Evolutionary conservation across 2,329 filamentous ascomycete genomes (phyloP), one percentile per base, ranked within the genome.

Genomic region (Fusarium guadeloupense): DNA sequence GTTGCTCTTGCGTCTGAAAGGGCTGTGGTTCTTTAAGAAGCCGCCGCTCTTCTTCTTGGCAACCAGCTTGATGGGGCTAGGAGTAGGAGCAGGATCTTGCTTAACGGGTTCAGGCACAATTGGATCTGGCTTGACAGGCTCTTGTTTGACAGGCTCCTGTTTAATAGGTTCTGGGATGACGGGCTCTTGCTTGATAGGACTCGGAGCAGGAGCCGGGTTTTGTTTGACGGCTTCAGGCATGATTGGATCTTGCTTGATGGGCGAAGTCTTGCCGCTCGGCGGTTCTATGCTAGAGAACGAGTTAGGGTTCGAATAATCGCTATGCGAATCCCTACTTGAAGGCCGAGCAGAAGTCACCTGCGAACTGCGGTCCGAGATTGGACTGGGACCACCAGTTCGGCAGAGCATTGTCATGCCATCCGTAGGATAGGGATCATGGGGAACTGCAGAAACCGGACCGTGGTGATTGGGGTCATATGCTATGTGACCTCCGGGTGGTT

Each of bases 331-430:
- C 64, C 91, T 87, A 74, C 92, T 97, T 13, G 89, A 89, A 40
- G 93, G 92, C 39, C 93, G 85, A 43, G 85, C 87, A 20, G 88
- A 87, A 19, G 84, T 83, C 21, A 79, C 71, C 21, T 80, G 76
- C 5, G 79, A 80, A 58, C 76, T 77, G 30, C 74, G 76, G 83
- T 93, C 76, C 78, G 85, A 77, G 14, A 72, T 70, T 33, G 89
- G 85, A 5, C 88, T 90, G 38, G 90, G 85, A 6, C 88, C 90
- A 6, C 88, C 90, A 33, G 91, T 88, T 56, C 93, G 88, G 76
- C 94, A 98, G 61, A 97, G 89, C 86, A 98, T 96, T 0, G 94
- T 97, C 93, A 98, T 98, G 5, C 93, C 94, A 72, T 98, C 94
- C 75, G 90, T 86, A 0, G 94, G 93, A 73, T 97, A 97, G 9